Percentiles rank a stretch among this genome's conserved stretches.
Evolutionary conservation across 2,329 filamentous ascomycete species (phyloP).

Genomic region (Pyrenophora seminiperda): DNA sequence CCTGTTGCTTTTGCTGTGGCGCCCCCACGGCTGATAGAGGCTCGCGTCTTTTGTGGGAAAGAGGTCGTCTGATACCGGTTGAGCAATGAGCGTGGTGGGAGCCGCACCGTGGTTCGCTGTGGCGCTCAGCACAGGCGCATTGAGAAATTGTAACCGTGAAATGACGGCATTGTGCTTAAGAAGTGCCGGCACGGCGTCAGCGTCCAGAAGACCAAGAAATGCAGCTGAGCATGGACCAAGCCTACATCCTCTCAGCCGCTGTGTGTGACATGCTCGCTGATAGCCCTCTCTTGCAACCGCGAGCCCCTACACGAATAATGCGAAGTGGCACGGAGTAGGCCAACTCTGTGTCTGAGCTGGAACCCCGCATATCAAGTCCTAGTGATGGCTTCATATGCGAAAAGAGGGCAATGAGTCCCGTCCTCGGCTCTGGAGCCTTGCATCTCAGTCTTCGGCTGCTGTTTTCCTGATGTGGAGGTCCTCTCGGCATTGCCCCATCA

Average conservation of each 20-base stretch:
- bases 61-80: conserved; percentile 20
- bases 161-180: conserved; percentile 26
- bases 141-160: conserved; percentile 5
- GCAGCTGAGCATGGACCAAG: neutral
- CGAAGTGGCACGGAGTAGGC: too few relatives aligned
- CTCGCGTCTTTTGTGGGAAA: conserved; percentile 29
- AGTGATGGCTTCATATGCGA: neutral
- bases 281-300: neutral
- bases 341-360: neutral
- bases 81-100: neutral
- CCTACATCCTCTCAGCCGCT: neutral
- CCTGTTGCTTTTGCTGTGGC: conserved; percentile 15
- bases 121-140: neutral
- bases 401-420: neutral
- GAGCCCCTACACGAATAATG: too few relatives aligned
- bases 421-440: neutral
- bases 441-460: neutral
- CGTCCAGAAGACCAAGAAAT: conserved; percentile 10
- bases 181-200: conserved; percentile 11
- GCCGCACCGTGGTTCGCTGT: conserved; percentile 5
- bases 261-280: neutral
- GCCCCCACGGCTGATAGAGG: conserved; percentile 7
- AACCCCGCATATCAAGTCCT: neutral
- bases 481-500: conserved; percentile 1
- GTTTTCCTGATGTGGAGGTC: neutral